These are phyloP conservation scores for Athelia sp. DNA, from an alignment of 1,284 basidiomycete genomes.

Conservation along the genomic window DNA sequence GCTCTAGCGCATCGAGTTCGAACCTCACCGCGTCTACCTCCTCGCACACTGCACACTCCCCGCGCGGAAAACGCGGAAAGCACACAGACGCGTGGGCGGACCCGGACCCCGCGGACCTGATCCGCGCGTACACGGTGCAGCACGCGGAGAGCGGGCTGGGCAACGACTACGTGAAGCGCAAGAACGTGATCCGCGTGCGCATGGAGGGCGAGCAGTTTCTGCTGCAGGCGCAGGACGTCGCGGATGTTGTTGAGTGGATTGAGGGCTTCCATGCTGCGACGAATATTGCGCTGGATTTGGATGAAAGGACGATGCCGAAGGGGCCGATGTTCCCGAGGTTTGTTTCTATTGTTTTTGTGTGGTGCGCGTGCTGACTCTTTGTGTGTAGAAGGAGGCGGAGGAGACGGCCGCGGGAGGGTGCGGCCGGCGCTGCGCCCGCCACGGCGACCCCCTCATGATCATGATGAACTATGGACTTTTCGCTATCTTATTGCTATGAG, in stretches of 20 bases:
- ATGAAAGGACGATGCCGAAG: slow-evolving; percentile 85
- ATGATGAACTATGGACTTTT: no score
- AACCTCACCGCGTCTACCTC: background rate
- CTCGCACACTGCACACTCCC: no score
- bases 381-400: slow-evolving; percentile 35
- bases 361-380: no score
- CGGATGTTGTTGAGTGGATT: slow-evolving; percentile 91
- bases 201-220: slow-evolving; percentile 97
- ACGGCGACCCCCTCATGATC: no score
- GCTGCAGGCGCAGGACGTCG: slow-evolving; percentile 84
- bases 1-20: background rate
- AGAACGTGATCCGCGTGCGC: slow-evolving; percentile 91
- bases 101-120: slow-evolving; percentile 42
- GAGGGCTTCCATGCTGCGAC: slow-evolving; percentile 93
- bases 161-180: slow-evolving; percentile 92
- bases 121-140: slow-evolving; percentile 79
- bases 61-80: no score
- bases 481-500: no score
- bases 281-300: slow-evolving; percentile 91
- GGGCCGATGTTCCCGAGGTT: slow-evolving; percentile 76
- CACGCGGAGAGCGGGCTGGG: slow-evolving; percentile 90
- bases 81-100: no score
- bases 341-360: slow-evolving; percentile 19
- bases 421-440: no score
- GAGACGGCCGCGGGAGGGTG: slow-evolving; percentile 10